phyloP scores from a whole-genome alignment of 1,139 yeast genomes.

The Yamadazyma friedrichii region DNA sequence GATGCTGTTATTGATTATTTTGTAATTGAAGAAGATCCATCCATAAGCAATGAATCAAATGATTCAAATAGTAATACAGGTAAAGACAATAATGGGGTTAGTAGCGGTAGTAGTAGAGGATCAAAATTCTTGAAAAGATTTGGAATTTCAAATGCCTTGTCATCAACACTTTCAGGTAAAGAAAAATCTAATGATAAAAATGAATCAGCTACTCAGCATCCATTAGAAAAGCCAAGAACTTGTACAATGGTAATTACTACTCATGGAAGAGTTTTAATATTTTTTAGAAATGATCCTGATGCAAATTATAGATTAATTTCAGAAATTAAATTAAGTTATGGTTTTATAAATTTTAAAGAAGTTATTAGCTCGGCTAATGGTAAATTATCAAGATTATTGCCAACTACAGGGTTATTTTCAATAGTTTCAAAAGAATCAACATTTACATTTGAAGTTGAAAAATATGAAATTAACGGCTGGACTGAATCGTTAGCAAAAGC shows the following conservation, averaged over 20 bases:
- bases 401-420: constrained; percentile 52
- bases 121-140: constrained; percentile 30
- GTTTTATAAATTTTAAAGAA: constrained; percentile 55
- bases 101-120: constrained; percentile 7
- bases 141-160: constrained; percentile 19
- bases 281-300: constrained; percentile 36
- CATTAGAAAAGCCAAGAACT: constrained; percentile 36
- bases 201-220: constrained; percentile 21
- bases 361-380: constrained; percentile 36
- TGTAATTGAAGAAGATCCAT: constrained; percentile 22
- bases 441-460: constrained; percentile 58
- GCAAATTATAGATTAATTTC: constrained; percentile 37
- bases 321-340: constrained; percentile 49
- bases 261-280: constrained; percentile 55
- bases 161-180: constrained; percentile 1
- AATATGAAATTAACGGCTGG: constrained; percentile 53
- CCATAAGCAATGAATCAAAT: constrained; percentile 8
- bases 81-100: background rate
- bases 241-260: constrained; percentile 55
- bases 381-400: constrained; percentile 31
- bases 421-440: constrained; percentile 48
- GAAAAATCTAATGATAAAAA: constrained; percentile 5
- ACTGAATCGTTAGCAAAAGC: constrained; percentile 53
- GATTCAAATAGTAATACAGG: constrained; percentile 3
- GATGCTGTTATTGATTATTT: constrained; percentile 30